Percentiles rank a stretch among this genome's conserved stretches.
These are phyloP conservation scores for Klebsormidium nitens DNA, from an alignment of 139 green algal species.

Conservation along the genomic window DNA sequence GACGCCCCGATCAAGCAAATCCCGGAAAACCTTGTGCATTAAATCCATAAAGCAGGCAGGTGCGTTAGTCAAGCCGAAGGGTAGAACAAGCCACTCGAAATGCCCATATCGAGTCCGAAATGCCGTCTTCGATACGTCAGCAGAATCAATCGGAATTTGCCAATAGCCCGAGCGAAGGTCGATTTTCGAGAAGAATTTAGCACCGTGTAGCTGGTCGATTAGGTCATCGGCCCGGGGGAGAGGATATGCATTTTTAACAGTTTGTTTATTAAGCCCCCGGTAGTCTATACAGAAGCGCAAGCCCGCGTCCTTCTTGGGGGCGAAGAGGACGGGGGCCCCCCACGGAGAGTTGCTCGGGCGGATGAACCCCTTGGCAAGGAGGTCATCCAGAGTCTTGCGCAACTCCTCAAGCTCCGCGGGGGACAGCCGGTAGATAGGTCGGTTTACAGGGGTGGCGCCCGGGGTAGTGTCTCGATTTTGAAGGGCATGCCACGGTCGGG, in stretches of 20 bases:
- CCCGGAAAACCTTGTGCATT: no score
- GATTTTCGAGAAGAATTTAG: conserved; percentile 21
- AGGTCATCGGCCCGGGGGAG: conserved; percentile 49
- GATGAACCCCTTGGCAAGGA: conserved; percentile 37
- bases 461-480: no score
- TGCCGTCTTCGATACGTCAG: conserved; percentile 46
- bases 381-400: conserved; percentile 41
- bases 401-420: conserved; percentile 49
- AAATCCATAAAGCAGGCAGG: no score
- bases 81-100: no score
- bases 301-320: conserved; percentile 50
- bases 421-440: conserved; percentile 38
- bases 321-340: conserved; percentile 49
- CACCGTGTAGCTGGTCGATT: conserved; percentile 33
- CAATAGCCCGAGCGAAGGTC: conserved; percentile 45
- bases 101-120: no score
- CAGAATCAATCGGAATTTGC: conserved; percentile 39
- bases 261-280: conserved; percentile 45
- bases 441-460: conserved; percentile 1
- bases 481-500: conserved; percentile 22
- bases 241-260: conserved; percentile 47
- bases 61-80: no score
- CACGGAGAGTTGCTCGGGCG: conserved; percentile 46
- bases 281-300: conserved; percentile 57
- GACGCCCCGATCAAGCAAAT: no score